Evolutionary conservation across 331 rosid species (phyloP).

Genomic region (Acacia pycnantha): DNA sequence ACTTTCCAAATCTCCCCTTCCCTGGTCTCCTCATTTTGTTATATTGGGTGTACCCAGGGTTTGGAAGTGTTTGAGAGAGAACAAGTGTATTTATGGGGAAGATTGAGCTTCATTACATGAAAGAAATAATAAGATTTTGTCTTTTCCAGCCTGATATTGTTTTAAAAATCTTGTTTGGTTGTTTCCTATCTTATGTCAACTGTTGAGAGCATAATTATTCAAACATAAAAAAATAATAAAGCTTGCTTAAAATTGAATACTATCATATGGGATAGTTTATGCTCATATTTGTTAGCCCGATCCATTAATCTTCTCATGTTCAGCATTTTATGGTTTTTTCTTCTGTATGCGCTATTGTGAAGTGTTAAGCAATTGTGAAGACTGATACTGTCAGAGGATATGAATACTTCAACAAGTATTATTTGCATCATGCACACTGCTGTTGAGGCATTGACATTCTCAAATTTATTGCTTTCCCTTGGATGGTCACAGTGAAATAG

Average conservation of each 20-base stretch:
- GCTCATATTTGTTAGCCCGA: background rate
- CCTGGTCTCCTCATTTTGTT: background rate
- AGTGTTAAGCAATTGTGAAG: conserved; percentile 5
- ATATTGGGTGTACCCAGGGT: background rate
- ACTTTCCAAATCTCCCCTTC: background rate
- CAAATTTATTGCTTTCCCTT: background rate
- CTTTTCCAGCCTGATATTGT: background rate
- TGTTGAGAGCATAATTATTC: background rate
- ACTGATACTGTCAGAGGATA: background rate
- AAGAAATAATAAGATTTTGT: background rate
- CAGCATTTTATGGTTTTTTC: background rate
- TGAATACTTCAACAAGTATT: background rate
- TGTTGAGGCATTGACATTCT: background rate
- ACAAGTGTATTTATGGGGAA: background rate
- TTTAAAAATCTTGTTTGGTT: background rate
- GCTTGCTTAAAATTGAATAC: background rate
- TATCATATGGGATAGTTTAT: background rate
- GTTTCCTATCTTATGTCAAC: background rate
- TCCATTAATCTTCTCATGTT: background rate
- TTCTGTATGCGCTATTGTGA: background rate
- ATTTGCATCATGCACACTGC: background rate
- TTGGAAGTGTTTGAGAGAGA: background rate
- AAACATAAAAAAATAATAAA: background rate
- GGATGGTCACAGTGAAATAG: background rate
- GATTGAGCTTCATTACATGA: background rate